Evolutionary conservation across 1,139 yeast species (phyloP).

Genomic region (Pichia sp.): DNA sequence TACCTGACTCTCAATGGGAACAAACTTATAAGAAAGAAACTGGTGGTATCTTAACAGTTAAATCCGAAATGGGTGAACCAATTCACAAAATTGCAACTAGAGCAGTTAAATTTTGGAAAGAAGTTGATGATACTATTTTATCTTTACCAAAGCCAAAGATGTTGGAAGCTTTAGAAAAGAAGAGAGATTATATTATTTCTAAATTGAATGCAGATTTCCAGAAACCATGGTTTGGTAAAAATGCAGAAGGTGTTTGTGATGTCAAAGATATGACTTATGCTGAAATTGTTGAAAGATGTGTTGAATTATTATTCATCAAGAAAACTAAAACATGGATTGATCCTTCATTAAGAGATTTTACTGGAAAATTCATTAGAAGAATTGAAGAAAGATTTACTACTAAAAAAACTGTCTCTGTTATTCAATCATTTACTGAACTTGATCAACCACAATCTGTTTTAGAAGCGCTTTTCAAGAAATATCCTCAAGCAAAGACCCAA

Average conservation of each 20-base stretch:
- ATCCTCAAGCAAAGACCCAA: slow-evolving; percentile 71
- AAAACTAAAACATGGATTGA: slow-evolving; percentile 87
- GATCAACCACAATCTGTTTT: slow-evolving; percentile 58
- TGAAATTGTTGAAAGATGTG: slow-evolving; percentile 81
- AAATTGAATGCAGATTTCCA: slow-evolving; percentile 91
- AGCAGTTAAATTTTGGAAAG: slow-evolving; percentile 96
- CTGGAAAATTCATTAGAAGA: slow-evolving; percentile 84
- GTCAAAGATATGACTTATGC: slow-evolving; percentile 92
- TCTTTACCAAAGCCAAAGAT: slow-evolving; percentile 85
- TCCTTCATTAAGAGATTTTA: slow-evolving; percentile 72
- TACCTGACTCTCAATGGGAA: slow-evolving; percentile 85
- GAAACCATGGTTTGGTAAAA: slow-evolving; percentile 93
- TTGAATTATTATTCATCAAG: slow-evolving; percentile 81
- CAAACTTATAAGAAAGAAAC: slow-evolving; percentile 88
- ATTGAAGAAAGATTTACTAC: slow-evolving; percentile 91
- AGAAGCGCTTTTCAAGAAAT: slow-evolving; percentile 53
- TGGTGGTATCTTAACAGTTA: slow-evolving; percentile 93
- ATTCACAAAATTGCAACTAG: slow-evolving; percentile 97
- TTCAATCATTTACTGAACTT: slow-evolving; percentile 68
- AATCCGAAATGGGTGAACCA: slow-evolving; percentile 99
- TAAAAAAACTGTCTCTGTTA: slow-evolving; percentile 48
- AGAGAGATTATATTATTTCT: slow-evolving; percentile 78
- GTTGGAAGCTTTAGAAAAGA: slow-evolving; percentile 69
- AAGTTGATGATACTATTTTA: slow-evolving; percentile 90
- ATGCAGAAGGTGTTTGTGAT: slow-evolving; percentile 76